Conservation (phyloP, 495 filamentous ascomycete species). For the Durotheca rogersii region DNA sequence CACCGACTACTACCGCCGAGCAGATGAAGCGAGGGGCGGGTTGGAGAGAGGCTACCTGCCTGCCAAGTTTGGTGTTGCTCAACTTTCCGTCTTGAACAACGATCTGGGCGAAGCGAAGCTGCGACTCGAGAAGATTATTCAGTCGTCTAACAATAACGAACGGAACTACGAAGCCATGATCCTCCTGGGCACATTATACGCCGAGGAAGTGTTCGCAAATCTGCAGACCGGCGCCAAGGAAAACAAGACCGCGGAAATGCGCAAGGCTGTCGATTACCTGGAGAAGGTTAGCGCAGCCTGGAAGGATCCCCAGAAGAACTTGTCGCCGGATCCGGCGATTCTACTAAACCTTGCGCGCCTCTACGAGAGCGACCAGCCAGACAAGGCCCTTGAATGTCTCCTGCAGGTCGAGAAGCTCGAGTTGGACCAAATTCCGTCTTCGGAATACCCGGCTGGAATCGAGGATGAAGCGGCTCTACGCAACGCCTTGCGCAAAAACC, state of each 20-base stretch:
- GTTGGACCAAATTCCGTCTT: conserved; percentile 67
- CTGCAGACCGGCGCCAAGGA: conserved; percentile 74
- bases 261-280: conserved; percentile 78
- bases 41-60: conserved; percentile 84
- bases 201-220: conserved; percentile 86
- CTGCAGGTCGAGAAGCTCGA: conserved; percentile 87
- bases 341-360: conserved; percentile 87
- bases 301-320: conserved; percentile 82
- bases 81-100: conserved; percentile 78
- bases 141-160: conserved; percentile 53
- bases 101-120: conserved; percentile 92
- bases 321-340: conserved; percentile 79
- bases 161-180: conserved; percentile 91
- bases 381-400: conserved; percentile 88
- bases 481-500: conserved; percentile 63
- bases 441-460: conserved; percentile 63
- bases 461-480: conserved; percentile 61
- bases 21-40: conserved; percentile 86
- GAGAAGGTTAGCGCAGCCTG: conserved; percentile 84
- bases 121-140: conserved; percentile 87
- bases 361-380: conserved; percentile 80
- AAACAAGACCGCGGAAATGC: conserved; percentile 77
- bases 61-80: conserved; percentile 88
- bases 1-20: conserved; percentile 77
- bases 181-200: conserved; percentile 82